These are phyloP conservation scores for Acorus calamus DNA, from an alignment of 106 monocot genomes.

Conservation along the genomic window DNA sequence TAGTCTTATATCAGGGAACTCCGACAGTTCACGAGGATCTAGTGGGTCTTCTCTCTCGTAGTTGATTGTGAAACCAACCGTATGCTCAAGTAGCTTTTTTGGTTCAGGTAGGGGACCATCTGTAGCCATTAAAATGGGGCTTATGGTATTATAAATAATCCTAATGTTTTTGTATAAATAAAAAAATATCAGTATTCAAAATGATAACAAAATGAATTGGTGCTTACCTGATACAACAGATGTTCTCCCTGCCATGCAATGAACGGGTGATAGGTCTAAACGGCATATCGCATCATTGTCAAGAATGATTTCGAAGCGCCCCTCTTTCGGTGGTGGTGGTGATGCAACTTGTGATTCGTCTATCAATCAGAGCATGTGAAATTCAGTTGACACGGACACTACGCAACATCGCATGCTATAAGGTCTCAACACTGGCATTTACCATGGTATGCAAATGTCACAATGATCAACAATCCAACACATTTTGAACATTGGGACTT, in stretches of 20 bases:
- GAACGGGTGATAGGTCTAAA: slow-evolving; percentile 69
- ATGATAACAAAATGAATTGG: not conserved
- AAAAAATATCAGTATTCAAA: not conserved
- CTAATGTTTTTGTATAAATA: not conserved
- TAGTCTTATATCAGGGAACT: slow-evolving; percentile 67
- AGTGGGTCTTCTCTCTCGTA: slow-evolving; percentile 72
- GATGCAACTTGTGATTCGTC: slow-evolving; percentile 39
- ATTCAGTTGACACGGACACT: too few species aligned
- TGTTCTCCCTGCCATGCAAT: slow-evolving; percentile 18
- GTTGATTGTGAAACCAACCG: slow-evolving; percentile 83
- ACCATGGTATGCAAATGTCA: too few species aligned
- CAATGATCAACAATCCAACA: too few species aligned
- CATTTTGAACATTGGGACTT: too few species aligned
- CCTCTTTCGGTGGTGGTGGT: slow-evolving; percentile 75
- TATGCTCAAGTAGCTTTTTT: slow-evolving; percentile 47
- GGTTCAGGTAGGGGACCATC: slow-evolving; percentile 20
- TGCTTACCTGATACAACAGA: slow-evolving; percentile 18
- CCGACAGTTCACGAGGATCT: slow-evolving; percentile 67
- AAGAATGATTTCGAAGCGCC: slow-evolving; percentile 56
- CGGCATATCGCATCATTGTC: slow-evolving; percentile 33
- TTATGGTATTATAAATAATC: not conserved
- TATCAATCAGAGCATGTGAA: slow-evolving; percentile 12
- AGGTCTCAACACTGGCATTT: too few species aligned
- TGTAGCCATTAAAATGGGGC: slow-evolving; percentile 2
- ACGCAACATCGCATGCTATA: too few species aligned